These are phyloP conservation scores for Crithidia sp. DNA, from an alignment of 208 protist genomes.

Conservation along the genomic window DNA sequence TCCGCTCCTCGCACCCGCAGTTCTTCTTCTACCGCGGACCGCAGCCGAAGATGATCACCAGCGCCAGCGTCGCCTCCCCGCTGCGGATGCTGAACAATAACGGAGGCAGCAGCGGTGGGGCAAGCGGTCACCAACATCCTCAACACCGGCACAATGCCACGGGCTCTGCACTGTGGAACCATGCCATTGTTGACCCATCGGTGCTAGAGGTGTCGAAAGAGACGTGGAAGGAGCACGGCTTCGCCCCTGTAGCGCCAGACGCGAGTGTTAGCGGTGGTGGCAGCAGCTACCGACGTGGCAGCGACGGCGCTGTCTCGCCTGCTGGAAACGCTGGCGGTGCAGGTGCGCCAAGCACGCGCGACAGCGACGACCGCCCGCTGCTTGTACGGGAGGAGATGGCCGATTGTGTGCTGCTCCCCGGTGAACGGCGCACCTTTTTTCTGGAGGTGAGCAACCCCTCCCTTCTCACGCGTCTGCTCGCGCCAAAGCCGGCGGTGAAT, in stretches of 20 bases:
- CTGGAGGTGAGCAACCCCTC: slow-evolving; percentile 34
- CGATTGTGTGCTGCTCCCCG: slow-evolving; percentile 57
- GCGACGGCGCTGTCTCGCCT: neutral
- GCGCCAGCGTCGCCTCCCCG: slow-evolving; percentile 6
- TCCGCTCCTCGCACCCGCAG: slow-evolving; percentile 66
- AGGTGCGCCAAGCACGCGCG: too few species aligned
- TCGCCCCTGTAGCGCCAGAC: slow-evolving; percentile 12
- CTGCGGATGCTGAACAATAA: slow-evolving; percentile 2
- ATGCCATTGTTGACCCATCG: slow-evolving; percentile 13
- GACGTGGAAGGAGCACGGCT: slow-evolving; percentile 28
- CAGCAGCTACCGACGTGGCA: neutral
- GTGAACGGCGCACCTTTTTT: slow-evolving; percentile 37
- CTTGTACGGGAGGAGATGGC: slow-evolving; percentile 41
- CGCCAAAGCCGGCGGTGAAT: neutral
- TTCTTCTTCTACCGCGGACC: slow-evolving; percentile 47
- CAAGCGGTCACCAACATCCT: neutral
- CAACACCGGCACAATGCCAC: slow-evolving; percentile 5
- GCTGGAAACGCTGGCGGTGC: too few species aligned
- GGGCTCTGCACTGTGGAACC: slow-evolving; percentile 14
- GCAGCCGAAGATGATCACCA: neutral
- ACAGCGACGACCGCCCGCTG: slow-evolving; percentile 24
- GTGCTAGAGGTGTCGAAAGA: slow-evolving; percentile 24
- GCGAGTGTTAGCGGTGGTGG: neutral
- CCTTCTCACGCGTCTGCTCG: slow-evolving; percentile 22
- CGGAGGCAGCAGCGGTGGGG: neutral